phyloP scores from a whole-genome alignment of 1,139 yeast species.

The Petasospora rhodanensis region DNA sequence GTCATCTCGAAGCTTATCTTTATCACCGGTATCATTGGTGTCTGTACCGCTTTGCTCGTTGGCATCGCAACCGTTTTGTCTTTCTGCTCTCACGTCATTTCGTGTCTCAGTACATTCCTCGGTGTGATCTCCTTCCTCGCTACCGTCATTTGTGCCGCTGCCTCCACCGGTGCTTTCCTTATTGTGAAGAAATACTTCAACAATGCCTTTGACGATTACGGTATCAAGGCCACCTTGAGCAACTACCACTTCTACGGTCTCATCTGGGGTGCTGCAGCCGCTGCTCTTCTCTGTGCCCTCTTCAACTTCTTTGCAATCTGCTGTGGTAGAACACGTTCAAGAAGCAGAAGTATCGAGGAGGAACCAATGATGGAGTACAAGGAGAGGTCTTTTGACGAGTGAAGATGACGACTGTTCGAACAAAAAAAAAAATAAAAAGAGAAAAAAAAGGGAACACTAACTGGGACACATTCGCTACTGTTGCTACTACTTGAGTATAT shows the following conservation, averaged over 20 bases:
- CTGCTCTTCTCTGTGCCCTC: conserved; percentile 33
- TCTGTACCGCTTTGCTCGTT: conserved; percentile 36
- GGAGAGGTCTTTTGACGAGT: conserved; percentile 10
- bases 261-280: conserved; percentile 43
- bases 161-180: conserved; percentile 36
- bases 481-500: no score
- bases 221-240: conserved; percentile 36
- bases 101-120: conserved; percentile 28
- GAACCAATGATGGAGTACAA: conserved; percentile 23
- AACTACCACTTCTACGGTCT: conserved; percentile 33
- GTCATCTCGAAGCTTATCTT: conserved; percentile 42
- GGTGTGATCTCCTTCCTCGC: conserved; percentile 29
- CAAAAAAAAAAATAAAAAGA: no score
- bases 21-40: conserved; percentile 42
- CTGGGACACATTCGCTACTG: no score
- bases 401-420: no score
- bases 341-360: conserved; percentile 23
- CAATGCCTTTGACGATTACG: conserved; percentile 30
- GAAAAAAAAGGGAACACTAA: no score
- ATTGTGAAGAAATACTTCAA: conserved; percentile 33
- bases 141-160: conserved; percentile 36
- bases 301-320: conserved; percentile 39
- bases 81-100: conserved; percentile 31
- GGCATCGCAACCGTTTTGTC: conserved; percentile 37
- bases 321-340: conserved; percentile 33